phyloP scores from a whole-genome alignment of 2,329 filamentous ascomycete species.

The Pseudogymnoascus sp. region DNA sequence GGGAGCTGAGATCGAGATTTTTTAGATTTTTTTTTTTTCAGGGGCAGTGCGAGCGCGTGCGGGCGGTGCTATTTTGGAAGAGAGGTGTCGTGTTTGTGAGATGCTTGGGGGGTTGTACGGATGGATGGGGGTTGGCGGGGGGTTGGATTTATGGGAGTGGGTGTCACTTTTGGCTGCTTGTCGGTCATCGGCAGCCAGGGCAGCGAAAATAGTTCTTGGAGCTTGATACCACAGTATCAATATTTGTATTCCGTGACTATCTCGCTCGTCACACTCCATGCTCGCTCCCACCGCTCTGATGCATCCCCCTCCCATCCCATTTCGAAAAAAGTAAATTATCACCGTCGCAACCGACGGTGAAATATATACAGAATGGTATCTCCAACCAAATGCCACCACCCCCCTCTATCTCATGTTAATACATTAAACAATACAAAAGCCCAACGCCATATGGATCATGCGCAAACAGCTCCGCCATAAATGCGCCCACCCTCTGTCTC shows the following conservation, averaged over 20 bases:
- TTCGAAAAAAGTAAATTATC: not conserved
- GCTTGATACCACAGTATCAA: not conserved
- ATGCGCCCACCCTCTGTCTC: not conserved
- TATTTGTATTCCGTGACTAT: not conserved
- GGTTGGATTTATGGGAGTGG: not conserved
- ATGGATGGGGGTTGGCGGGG: no score
- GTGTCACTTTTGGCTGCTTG: not conserved
- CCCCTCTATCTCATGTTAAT: not conserved
- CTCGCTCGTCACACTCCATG: not conserved
- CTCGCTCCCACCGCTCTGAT: not conserved
- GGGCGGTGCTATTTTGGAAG: not conserved
- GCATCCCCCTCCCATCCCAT: not conserved
- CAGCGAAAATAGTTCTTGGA: not conserved
- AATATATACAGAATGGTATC: not conserved
- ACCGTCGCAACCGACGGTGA: not conserved
- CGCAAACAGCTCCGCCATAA: not conserved
- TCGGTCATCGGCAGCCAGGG: not conserved
- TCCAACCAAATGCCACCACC: not conserved
- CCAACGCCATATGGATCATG: not conserved
- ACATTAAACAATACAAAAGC: slow-evolving; percentile 4
- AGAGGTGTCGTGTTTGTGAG: not conserved
- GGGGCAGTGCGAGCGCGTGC: not conserved
- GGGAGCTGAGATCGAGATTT: not conserved
- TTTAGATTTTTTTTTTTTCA: not conserved
- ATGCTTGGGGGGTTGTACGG: not conserved